Evolutionary conservation across 345 rosid genomes (phyloP), one percentile per base, ranked within the genome.

Genomic region (Dipteronia sinensis): DNA sequence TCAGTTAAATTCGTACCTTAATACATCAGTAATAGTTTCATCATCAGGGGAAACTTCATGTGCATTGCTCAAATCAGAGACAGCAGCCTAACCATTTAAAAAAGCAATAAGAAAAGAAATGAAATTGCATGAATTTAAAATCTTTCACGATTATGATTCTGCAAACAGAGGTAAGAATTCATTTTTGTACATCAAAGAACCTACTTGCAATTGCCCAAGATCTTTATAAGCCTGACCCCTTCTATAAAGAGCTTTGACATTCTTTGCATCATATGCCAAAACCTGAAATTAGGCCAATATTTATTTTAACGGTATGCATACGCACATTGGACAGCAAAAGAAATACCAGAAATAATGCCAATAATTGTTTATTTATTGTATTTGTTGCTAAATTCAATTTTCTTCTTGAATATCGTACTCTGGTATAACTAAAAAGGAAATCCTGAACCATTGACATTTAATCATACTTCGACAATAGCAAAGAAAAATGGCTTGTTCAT

Each of bases 191-290:
- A 79, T 19, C 58, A 13, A 44, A 77, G 72, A 85, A 89, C 99
- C 88, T 82, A 94, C 99, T 81, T 88, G 91, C 76, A 92, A 69
- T 65, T 55, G 88, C 56, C 93, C 94, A 7, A 94, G 42, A 85
- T 91, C 94, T 86, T 85, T 93, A 81, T 90, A 90, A 42, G 99
- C 98, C 86, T 91, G 98, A 82, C 99, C 99, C 81, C 98, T 94
- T 65, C 99, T 87, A 84, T 97, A 94, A 44, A 94, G 93, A 77
- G 98, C 99, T 86, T 97, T 97, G 59, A 91, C 83, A 83, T 97
- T 97, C 59, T 83, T 90, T 31, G 89, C 83, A 87, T 97, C 99
- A 84, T 84, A 86, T 69, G 85, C 86, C 86, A 97, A 84, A 82
- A 92, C 96, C 99, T 96, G 78, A 77, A 80, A 22, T n/a, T 72